phyloP scores from a whole-genome alignment of 1,284 basidiomycete species.

The Leccinum cinnamomeum region DNA sequence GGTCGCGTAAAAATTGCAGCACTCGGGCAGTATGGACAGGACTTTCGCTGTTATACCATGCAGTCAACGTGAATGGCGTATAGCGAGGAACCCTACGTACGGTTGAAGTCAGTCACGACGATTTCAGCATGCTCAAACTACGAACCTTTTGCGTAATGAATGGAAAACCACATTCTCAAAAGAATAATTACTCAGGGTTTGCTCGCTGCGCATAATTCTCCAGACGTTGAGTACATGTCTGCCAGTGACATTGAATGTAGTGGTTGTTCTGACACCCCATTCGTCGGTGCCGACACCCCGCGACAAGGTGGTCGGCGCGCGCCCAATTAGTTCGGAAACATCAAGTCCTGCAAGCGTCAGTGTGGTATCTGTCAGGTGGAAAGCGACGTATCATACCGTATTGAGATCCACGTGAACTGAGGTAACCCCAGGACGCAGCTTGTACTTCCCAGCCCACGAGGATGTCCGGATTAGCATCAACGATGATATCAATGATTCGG shows the following conservation, averaged over 20 bases:
- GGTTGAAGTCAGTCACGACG: conserved; percentile 3
- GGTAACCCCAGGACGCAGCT: conserved; percentile 87
- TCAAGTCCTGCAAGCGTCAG: conserved; percentile 56
- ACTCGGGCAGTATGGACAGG: conserved; percentile 44
- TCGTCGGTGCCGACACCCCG: conserved; percentile 48
- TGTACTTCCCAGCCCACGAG: conserved; percentile 93
- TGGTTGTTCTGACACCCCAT: conserved; percentile 77
- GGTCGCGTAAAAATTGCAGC: conserved; percentile 62
- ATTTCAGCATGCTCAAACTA: background rate
- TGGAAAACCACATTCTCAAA: conserved; percentile 92
- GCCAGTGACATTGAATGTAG: conserved; percentile 83
- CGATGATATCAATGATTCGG: conserved; percentile 71
- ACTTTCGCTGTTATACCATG: conserved; percentile 67
- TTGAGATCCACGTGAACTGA: conserved; percentile 64
- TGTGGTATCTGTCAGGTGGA: background rate
- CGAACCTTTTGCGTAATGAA: conserved; percentile 68
- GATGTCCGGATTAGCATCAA: conserved; percentile 88
- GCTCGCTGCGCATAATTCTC: conserved; percentile 89
- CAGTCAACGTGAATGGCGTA: conserved; percentile 61
- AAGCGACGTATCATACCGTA: conserved; percentile 49
- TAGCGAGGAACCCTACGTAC: conserved; percentile 74
- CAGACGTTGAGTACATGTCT: conserved; percentile 92
- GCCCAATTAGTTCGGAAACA: conserved; percentile 64
- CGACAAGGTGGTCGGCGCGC: conserved; percentile 53
- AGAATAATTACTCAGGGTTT: conserved; percentile 77